Conservation (phyloP, 2,329 filamentous ascomycete genomes). For the Beauveria asiatica region DNA sequence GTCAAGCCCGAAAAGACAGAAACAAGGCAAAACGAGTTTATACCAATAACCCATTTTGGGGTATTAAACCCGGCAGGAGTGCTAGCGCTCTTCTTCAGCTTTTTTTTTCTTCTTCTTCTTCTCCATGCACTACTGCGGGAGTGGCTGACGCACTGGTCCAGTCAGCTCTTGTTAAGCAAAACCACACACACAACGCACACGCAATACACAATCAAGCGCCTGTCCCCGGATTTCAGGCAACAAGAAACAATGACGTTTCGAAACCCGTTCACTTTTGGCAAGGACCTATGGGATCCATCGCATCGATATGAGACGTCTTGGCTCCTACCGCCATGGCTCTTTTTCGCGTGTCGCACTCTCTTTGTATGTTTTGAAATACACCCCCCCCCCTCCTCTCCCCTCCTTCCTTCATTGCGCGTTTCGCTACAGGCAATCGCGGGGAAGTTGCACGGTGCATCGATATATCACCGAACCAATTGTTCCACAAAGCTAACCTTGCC, state of each 20-base stretch:
- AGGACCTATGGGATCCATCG: constrained; percentile 42
- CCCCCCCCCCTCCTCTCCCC: neutral
- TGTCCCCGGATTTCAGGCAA: neutral
- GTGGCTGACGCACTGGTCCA: too few relatives aligned
- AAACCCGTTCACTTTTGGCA: constrained; percentile 30
- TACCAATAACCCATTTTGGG: too few relatives aligned
- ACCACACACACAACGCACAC: neutral
- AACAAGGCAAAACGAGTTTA: neutral
- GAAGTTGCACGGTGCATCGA: neutral
- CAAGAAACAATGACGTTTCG: constrained; percentile 11
- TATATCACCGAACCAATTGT: too few relatives aligned
- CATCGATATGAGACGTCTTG: constrained; percentile 74
- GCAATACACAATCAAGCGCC: neutral
- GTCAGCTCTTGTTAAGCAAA: too few relatives aligned
- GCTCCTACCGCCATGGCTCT: constrained; percentile 57
- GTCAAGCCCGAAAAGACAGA: neutral
- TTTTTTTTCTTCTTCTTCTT: too few relatives aligned
- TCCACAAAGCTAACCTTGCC: neutral
- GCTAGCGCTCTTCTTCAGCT: too few relatives aligned
- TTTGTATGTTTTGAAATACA: constrained; percentile 34
- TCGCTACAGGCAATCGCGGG: too few relatives aligned
- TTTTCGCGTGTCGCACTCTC: constrained; percentile 49
- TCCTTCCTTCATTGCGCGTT: neutral
- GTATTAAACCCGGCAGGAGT: too few relatives aligned
- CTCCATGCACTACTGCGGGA: too few relatives aligned